Percentiles rank a stretch among this genome's conserved stretches.
Evolutionary conservation across 441 rosid genomes (phyloP).

Genomic region (Adansonia gregorii): DNA sequence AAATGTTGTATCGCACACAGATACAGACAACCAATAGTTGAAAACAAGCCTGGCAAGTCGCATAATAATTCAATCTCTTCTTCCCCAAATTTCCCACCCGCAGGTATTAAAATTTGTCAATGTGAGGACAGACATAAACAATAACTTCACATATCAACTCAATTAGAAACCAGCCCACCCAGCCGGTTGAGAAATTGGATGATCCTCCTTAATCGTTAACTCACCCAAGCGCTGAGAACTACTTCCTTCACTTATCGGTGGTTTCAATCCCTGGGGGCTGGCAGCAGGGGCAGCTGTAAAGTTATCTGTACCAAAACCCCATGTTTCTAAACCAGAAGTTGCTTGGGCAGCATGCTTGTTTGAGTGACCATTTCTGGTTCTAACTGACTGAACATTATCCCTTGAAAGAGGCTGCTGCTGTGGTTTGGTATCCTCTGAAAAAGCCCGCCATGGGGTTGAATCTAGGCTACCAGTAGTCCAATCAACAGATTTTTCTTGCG

Average conservation of each 20-base stretch:
- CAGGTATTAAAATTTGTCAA: not conserved
- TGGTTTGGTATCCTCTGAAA: slow-evolving; percentile 56
- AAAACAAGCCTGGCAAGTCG: slow-evolving; percentile 22
- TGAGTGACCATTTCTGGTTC: slow-evolving; percentile 51
- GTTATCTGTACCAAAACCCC: slow-evolving; percentile 85
- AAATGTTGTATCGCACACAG: slow-evolving; percentile 31
- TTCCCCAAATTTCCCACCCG: slow-evolving; percentile 18
- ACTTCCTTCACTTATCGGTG: slow-evolving; percentile 50
- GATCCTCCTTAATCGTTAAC: slow-evolving; percentile 49
- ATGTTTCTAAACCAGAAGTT: slow-evolving; percentile 54
- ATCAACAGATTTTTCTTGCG: slow-evolving; percentile 56
- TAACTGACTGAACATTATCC: slow-evolving; percentile 51
- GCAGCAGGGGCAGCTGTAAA: slow-evolving; percentile 56
- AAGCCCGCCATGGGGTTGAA: slow-evolving; percentile 75
- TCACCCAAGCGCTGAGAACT: slow-evolving; percentile 47
- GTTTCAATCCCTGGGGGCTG: slow-evolving; percentile 39
- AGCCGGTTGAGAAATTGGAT: slow-evolving; percentile 72
- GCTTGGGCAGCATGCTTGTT: slow-evolving; percentile 55
- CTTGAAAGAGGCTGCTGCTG: slow-evolving; percentile 45
- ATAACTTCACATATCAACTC: slow-evolving; percentile 13
- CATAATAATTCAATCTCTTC: slow-evolving; percentile 21
- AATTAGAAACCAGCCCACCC: slow-evolving; percentile 97
- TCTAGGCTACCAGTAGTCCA: slow-evolving; percentile 52
- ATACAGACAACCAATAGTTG: slow-evolving; percentile 26
- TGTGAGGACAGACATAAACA: not conserved